Evolutionary conservation across 495 filamentous ascomycete genomes (phyloP), one percentile per base, ranked within the genome.

Genomic region (Aspergillus saccharolyticus): DNA sequence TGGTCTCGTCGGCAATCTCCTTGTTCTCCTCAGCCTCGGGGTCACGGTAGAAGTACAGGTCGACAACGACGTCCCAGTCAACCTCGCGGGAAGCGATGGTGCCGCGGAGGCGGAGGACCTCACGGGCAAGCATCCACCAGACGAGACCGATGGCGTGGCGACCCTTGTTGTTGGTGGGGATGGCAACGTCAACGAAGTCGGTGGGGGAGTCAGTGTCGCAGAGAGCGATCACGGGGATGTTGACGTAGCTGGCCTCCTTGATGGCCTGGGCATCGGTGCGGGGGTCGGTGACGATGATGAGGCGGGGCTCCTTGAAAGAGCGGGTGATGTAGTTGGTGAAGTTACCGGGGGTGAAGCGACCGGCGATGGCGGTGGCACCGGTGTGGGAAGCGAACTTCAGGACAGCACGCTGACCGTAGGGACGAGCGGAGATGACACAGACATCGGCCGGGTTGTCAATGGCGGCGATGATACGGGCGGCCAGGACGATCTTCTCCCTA

Each of bases 281-380:
- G 67, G 94, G 94, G 75, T 98, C 94, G 77, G 94, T 98, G 72
- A 98, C 94, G 75, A 98, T 85, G 84, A 98, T 97, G 67, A 98
- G 85, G 74, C 94, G 95, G 71, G 94, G 94, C 82, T 98, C 94
- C 87, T 97, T 97, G 89, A 98, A 98, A 68, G 94, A 97, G 73
- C 94, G 95, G 76, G 94, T 98, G 87, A 97, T 98, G 89, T 98
- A 98, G 83, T 98, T 98, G 84, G 94, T 98, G 88, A 98, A 98
- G 77, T 95, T 96, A 84, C 94, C 94, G 70, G 94, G 94, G 71
- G 94, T 98, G 87, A 98, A 98, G 77, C 94, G 92, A 81, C 94
- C 94, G 68, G 94, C 95, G 74, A 98, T 98, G 74, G 94, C 90
- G 70, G 90, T 89, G 71, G 93, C 91, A 78, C 94, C 93, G 65